Base-by-base conservation (phyloP, 495 filamentous ascomycete species). In the Hyaloscypha bicolor region DNA sequence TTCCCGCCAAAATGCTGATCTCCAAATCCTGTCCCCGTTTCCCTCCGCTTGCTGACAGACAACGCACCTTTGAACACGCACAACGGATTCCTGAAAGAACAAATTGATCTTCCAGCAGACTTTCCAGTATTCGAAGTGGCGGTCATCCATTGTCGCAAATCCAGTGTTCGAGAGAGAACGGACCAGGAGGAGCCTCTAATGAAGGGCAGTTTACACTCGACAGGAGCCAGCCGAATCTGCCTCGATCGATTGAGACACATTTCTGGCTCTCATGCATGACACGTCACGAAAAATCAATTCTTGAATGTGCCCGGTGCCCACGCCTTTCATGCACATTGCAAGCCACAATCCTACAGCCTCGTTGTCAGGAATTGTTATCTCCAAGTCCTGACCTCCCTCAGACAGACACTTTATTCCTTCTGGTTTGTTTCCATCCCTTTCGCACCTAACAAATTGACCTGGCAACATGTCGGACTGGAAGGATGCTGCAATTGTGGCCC, bases 381-480 rank as follows among this genome's bases (percentile, higher is more conserved):
- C n/a, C n/a, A n/a, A n/a, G n/a, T n/a, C n/a, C n/a, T n/a, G n/a
- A n/a, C n/a, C n/a, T n/a, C n/a, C n/a, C n/a, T n/a, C n/a, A n/a
- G n/a, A n/a, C n/a, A n/a, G n/a, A n/a, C 22, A 19, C 4, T 53
- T 25, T 19, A 4, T n/a, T 19, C 51, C 4, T 53, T 25, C 16
- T 53, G 16, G 4, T 25, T 25, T 19, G 16, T 4, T n/a, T 6
- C 16, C 51, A 53, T 25, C 16, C 16, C 16, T 6, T 25, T 53
- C 51, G 4, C 51, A 6, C 12, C 35, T 11, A 14, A 2, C 2
- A 25, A 19, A 4, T 22, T 55, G 51, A 14, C n/a, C 37, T 63
- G 3, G 12, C 33, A 57, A 53, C 11, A 64, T 64, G 62, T 9
- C 62, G 19, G 62, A 64, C 62, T 55, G 62, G 62, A 64, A 64